Percentiles rank a stretch among this genome's conserved stretches.
Conservation (phyloP, 805 yeast genomes). For the Starmerella tilneyi region DNA sequence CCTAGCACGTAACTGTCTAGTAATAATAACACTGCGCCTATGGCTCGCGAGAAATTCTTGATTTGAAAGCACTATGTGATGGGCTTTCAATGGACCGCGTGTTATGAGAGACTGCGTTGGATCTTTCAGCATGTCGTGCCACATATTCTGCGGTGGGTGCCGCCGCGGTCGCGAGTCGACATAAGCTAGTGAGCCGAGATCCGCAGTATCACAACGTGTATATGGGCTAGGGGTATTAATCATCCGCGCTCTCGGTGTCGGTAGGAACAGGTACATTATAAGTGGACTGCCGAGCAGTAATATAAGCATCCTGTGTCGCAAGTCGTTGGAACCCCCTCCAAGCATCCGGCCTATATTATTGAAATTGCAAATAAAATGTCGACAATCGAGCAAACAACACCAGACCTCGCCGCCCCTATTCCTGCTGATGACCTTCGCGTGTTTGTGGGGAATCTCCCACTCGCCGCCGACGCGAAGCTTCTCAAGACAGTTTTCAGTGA, state of each 20-base stretch:
- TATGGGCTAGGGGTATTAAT: constrained; percentile 1
- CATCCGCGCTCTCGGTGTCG: constrained; percentile 1
- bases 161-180: not conserved
- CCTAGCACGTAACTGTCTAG: not conserved
- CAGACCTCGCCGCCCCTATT: not conserved
- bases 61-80: too few species aligned
- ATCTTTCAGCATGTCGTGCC: too few species aligned
- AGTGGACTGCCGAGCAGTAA: not conserved
- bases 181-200: constrained; percentile 1
- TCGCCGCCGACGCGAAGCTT: not conserved
- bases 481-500: not conserved
- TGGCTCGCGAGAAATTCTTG: not conserved
- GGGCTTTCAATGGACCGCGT: too few species aligned
- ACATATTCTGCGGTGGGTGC: not conserved
- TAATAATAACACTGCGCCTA: not conserved
- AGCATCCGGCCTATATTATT: too few species aligned
- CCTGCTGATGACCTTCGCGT: not conserved
- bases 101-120: too few species aligned
- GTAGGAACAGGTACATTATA: not conserved
- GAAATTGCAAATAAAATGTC: too few species aligned
- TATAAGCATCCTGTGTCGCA: too few species aligned
- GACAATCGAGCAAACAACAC: constrained; percentile 1
- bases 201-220: not conserved
- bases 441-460: constrained; percentile 6
- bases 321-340: too few species aligned